Percentiles rank a stretch among this genome's conserved stretches.
phyloP scores from a whole-genome alignment of 805 yeast genomes.

The Starmerella roubikii region DNA sequence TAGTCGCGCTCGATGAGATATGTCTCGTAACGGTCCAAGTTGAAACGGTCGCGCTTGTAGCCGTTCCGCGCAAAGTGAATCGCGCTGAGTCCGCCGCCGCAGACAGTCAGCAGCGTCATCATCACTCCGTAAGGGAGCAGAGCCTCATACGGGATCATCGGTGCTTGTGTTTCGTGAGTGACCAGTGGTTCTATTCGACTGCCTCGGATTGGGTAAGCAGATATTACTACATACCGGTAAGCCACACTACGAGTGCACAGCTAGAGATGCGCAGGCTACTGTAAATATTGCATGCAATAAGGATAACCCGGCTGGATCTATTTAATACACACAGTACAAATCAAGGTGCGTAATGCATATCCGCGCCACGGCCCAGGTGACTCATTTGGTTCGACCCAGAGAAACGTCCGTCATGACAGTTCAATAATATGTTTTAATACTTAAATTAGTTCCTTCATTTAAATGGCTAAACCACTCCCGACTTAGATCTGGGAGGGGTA shows the following conservation, averaged over 20 bases:
- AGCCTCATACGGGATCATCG: constrained; percentile 59
- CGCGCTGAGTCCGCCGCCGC: constrained; percentile 38
- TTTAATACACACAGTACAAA: too few relatives aligned
- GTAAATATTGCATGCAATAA: too few relatives aligned
- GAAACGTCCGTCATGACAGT: too few relatives aligned
- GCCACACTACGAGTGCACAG: too few relatives aligned
- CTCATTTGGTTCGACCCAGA: too few relatives aligned
- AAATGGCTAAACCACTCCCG: not conserved
- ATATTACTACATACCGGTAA: not conserved
- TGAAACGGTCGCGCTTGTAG: constrained; percentile 40
- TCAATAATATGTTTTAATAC: constrained; percentile 2
- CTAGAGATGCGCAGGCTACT: too few relatives aligned
- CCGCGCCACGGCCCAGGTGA: too few relatives aligned
- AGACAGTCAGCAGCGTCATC: constrained; percentile 36
- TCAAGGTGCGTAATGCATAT: too few relatives aligned
- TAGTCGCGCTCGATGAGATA: constrained; percentile 55
- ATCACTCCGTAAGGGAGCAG: constrained; percentile 48
- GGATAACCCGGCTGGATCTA: too few relatives aligned
- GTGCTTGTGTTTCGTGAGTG: not conserved
- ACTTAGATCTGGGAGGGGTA: constrained; percentile 97
- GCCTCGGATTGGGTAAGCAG: not conserved
- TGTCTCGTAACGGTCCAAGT: constrained; percentile 42
- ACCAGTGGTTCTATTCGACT: too few relatives aligned
- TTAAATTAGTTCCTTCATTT: constrained; percentile 12
- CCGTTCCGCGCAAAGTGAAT: constrained; percentile 35